phyloP scores from a whole-genome alignment of 2,329 filamentous ascomycete genomes.

The Fusarium anthophilum region DNA sequence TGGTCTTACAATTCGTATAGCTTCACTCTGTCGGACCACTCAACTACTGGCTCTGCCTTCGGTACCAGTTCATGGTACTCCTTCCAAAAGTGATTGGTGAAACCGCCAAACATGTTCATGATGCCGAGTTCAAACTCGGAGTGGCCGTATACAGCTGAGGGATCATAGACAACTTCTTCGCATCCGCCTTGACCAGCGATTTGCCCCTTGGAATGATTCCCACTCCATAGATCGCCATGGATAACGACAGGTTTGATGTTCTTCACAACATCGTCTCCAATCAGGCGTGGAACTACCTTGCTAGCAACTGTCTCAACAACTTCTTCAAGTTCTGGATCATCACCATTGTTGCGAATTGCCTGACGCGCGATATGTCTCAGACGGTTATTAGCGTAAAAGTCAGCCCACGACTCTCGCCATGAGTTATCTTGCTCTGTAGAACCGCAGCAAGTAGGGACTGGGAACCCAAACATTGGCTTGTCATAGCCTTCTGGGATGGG shows the following conservation, averaged over 20 bases:
- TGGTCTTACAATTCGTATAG: constrained; percentile 80
- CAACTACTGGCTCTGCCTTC: constrained; percentile 80
- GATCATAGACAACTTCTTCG: constrained; percentile 85
- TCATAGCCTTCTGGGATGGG: constrained; percentile 68
- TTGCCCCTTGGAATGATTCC: constrained; percentile 76
- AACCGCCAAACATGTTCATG: constrained; percentile 97
- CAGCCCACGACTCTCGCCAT: constrained; percentile 78
- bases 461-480: constrained; percentile 81
- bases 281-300: constrained; percentile 77
- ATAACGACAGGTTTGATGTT: constrained; percentile 80
- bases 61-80: constrained; percentile 81
- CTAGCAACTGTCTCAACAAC: constrained; percentile 72
- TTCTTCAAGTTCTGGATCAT: constrained; percentile 67
- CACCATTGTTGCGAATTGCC: constrained; percentile 69
- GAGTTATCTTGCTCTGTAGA: constrained; percentile 83
- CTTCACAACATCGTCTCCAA: constrained; percentile 73
- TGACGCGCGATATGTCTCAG: constrained; percentile 71
- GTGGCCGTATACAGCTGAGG: constrained; percentile 84
- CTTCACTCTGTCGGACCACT: constrained; percentile 84
- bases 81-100: constrained; percentile 73
- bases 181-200: constrained; percentile 64
- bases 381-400: constrained; percentile 84
- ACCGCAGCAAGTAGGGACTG: constrained; percentile 85
- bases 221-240: constrained; percentile 94
- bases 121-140: constrained; percentile 92